Conservation (phyloP, 495 filamentous ascomycete species). For the Neurospora tetrasperma region DNA sequence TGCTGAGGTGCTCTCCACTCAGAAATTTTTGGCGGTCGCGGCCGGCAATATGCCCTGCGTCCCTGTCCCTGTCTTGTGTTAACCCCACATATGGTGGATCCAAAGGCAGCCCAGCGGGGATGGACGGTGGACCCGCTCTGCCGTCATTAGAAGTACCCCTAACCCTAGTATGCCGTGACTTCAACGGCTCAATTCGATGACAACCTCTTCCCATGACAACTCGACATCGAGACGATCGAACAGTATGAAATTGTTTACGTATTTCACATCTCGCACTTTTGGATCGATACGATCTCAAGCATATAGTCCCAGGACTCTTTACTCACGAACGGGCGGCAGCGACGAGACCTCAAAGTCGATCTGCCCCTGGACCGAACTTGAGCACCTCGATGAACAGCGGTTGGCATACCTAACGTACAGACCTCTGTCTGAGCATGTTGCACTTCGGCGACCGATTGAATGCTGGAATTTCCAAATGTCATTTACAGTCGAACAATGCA, state of each 20-base stretch:
- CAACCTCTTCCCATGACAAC: neutral
- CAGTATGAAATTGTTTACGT: neutral
- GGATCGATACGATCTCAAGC: neutral
- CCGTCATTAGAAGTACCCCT: neutral
- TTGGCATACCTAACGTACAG: too few relatives aligned
- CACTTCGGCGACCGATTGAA: too few relatives aligned
- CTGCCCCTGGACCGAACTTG: neutral
- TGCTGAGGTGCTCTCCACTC: constrained; percentile 3
- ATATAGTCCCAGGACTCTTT: too few relatives aligned
- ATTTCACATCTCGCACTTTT: neutral
- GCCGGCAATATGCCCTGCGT: constrained; percentile 6
- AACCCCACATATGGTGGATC: neutral
- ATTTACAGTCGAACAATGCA: too few relatives aligned
- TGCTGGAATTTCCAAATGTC: too few relatives aligned
- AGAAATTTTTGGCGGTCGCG: constrained; percentile 30
- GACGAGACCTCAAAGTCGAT: neutral
- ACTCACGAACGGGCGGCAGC: neutral
- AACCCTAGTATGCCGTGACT: neutral
- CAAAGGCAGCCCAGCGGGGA: neutral
- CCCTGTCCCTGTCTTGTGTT: neutral
- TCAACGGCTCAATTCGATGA: neutral
- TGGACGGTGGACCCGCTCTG: neutral
- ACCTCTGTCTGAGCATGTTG: too few relatives aligned
- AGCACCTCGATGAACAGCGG: neutral
- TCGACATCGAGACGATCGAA: neutral